Base-by-base conservation (phyloP, 805 yeast species). In the Soucietia sequanensis region DNA sequence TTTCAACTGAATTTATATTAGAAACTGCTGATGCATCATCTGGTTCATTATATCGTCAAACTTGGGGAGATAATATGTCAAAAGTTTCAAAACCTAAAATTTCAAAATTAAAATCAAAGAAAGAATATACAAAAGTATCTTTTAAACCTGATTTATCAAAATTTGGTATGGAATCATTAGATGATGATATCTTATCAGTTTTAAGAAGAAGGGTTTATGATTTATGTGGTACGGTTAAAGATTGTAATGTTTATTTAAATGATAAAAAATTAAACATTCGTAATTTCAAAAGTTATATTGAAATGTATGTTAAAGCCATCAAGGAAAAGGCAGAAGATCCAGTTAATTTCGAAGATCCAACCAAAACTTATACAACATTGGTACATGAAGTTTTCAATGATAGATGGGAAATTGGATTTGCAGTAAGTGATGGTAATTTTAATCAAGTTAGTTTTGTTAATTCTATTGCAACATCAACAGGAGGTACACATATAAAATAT, bases 381-480 rank as follows among this genome's bases (percentile, higher is more conserved):
- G 81, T 93, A 9, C 85, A 89, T 55, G 93, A 87, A 58, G 76
- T 79, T 28, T 60, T 89, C 29, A 84, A 81, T 51, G 93, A 85
- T 38, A 75, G 96, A 43, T 93, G 99, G 99, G 99, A 93, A 60
- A 61, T 93, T 41, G 99, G 95, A 0, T 91, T 93, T 66, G 91
- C 95, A 1, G 84, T 89, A 4, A 85, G 97, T 27, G 96, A 89
- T 52, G 91, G 90, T 4, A 65, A 76, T 2, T 93, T 93, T 62
- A 86, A 87, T 50, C 99, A 93, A 59, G 93, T 93, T 27, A 90
- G 97, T 23, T 93, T 93, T 65, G 99, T 93, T 11, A 93, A 93
- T 58, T 89, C 97, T 5, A 93, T 93, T 56, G 99, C 99, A 0
- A 93, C 99, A 0, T 91, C 98, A 0, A 68, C 91, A 1, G 99